Evolutionary conservation across 1,139 yeast species (phyloP).

Genomic region (Zhuliangozyma blackwelliae): DNA sequence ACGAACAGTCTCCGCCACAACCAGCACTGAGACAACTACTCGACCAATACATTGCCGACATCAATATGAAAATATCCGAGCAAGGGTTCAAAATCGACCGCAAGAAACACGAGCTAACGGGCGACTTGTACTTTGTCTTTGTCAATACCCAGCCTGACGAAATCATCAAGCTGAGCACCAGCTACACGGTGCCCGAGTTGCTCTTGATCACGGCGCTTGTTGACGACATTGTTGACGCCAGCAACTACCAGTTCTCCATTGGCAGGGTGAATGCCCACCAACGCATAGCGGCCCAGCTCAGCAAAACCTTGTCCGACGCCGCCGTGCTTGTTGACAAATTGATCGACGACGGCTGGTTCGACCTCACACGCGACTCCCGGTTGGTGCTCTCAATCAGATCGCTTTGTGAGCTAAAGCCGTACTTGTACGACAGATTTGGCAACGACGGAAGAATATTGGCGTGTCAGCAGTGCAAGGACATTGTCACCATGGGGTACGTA

Average conservation of each 20-base stretch:
- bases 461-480: conserved; percentile 54
- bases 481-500: conserved; percentile 53
- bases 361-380: conserved; percentile 21
- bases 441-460: conserved; percentile 27
- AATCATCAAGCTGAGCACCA: conserved; percentile 37
- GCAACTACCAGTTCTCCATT: conserved; percentile 22
- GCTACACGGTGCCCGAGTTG: conserved; percentile 44
- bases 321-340: conserved; percentile 33
- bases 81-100: conserved; percentile 46
- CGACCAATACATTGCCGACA: conserved; percentile 27
- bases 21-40: conserved; percentile 10
- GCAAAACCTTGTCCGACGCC: conserved; percentile 28
- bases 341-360: conserved; percentile 54
- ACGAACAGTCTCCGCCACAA: conserved; percentile 5
- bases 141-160: conserved; percentile 41
- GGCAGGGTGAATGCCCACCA: conserved; percentile 28
- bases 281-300: conserved; percentile 17
- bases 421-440: conserved; percentile 43
- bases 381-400: conserved; percentile 38
- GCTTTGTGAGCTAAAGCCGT: conserved; percentile 45
- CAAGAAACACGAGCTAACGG: conserved; percentile 32
- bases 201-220: conserved; percentile 46
- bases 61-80: conserved; percentile 34
- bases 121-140: conserved; percentile 33
- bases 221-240: conserved; percentile 39